A percentile compares a stretch with the other conserved stretches of the same genome.
phyloP scores from a whole-genome alignment of 2,329 filamentous ascomycete genomes.

The Fonsecaea erecta region DNA sequence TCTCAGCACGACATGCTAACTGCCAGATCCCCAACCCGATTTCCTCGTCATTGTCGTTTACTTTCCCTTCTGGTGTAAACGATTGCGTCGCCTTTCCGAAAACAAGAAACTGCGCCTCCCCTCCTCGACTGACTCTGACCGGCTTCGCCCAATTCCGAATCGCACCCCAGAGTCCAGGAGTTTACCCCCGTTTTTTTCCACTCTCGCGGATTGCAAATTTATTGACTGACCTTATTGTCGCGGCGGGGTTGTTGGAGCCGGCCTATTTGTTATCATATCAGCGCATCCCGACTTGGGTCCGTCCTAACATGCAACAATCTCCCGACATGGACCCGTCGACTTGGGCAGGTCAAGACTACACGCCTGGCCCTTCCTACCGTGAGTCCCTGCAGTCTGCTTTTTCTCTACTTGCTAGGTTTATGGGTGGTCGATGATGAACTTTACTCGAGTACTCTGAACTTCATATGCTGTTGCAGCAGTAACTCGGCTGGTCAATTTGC shows the following conservation, averaged over 20 bases:
- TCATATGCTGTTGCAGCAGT: background rate
- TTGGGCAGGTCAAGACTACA: constrained; percentile 32
- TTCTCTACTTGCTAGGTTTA: background rate
- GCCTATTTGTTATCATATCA: constrained; percentile 25
- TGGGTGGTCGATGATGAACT: background rate
- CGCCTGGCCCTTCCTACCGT: constrained; percentile 23
- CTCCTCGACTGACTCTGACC: constrained; percentile 15
- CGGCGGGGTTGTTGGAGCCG: background rate
- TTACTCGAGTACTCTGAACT: background rate
- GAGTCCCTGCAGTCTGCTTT: constrained; percentile 3
- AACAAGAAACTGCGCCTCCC: constrained; percentile 6
- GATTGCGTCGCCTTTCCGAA: constrained; percentile 19
- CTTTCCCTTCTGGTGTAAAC: constrained; percentile 8
- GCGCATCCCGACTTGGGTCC: constrained; percentile 21
- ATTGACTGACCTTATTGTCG: background rate
- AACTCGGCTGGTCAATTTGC: background rate
- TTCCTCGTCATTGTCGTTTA: constrained; percentile 10
- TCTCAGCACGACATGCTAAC: constrained; percentile 28
- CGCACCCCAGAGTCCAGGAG: background rate
- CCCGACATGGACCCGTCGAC: constrained; percentile 25
- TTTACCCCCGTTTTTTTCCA: background rate
- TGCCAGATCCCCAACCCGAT: constrained; percentile 8
- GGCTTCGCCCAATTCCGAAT: constrained; percentile 14
- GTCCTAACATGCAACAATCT: constrained; percentile 28
- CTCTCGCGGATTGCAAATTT: background rate